Evolutionary conservation across 768 basidiomycete genomes (phyloP).

Genomic region (Candolleomyces efflorescens): DNA sequence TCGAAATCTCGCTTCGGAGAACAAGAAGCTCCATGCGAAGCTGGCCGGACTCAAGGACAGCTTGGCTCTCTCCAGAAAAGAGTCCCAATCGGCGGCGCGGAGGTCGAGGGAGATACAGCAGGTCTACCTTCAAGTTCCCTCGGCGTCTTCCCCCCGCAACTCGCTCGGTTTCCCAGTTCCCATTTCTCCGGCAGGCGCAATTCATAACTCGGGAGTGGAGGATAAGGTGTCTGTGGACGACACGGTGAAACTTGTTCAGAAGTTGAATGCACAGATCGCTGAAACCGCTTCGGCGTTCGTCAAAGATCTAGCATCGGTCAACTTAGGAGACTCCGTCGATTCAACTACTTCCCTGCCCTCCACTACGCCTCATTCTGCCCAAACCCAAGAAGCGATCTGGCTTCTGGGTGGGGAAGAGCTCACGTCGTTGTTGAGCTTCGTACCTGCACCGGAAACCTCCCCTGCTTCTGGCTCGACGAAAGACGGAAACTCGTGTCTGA

Average conservation of each 20-base stretch:
- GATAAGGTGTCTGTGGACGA: background rate
- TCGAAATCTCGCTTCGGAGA: background rate
- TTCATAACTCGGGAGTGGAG: no score
- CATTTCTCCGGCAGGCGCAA: background rate
- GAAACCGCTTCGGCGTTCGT: background rate
- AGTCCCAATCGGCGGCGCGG: background rate
- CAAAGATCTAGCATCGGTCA: background rate
- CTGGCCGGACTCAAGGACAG: background rate
- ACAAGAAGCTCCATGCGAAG: background rate
- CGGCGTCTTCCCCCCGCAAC: background rate
- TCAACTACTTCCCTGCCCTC: background rate
- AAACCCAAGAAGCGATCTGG: background rate
- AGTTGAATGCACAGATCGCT: background rate
- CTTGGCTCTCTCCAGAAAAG: background rate
- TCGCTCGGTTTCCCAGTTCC: background rate
- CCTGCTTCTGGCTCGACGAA: no score
- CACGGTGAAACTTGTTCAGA: background rate
- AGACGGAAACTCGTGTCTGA: background rate
- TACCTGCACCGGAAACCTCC: background rate
- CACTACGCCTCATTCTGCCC: background rate
- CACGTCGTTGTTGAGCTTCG: background rate
- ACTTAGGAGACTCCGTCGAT: background rate
- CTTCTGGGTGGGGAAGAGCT: background rate
- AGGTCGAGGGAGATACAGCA: no score
- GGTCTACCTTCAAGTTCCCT: no score